Evolutionary conservation across 495 filamentous ascomycete genomes (phyloP).

Genomic region (Tuber calosporum): DNA sequence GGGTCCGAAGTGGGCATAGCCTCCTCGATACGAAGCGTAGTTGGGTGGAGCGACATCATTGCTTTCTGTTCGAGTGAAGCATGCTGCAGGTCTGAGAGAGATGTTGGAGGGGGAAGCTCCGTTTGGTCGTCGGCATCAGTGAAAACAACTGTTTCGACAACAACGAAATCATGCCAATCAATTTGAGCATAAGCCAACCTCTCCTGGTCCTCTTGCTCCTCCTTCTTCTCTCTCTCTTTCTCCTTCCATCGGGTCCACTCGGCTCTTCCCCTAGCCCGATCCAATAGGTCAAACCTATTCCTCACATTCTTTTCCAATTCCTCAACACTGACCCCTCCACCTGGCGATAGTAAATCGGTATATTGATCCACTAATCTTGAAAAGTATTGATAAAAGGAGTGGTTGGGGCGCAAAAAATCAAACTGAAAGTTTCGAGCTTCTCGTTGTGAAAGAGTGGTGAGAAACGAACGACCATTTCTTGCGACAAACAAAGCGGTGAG

Average conservation of each 20-base stretch:
- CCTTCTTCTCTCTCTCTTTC: conserved; percentile 77
- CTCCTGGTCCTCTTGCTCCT: conserved; percentile 81
- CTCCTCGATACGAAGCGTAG: conserved; percentile 83
- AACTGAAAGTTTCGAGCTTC: conserved; percentile 92
- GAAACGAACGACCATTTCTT: conserved; percentile 79
- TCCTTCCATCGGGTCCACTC: conserved; percentile 82
- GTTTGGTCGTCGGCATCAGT: conserved; percentile 79
- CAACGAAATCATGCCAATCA: conserved; percentile 96
- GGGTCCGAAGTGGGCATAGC: conserved; percentile 66
- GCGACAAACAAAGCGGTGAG: conserved; percentile 86
- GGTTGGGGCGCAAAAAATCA: conserved; percentile 91
- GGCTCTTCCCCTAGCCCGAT: conserved; percentile 71
- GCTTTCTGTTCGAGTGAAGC: conserved; percentile 93
- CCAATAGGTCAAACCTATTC: conserved; percentile 72
- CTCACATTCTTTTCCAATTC: conserved; percentile 70
- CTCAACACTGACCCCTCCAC: conserved; percentile 61
- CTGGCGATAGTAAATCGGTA: conserved; percentile 65
- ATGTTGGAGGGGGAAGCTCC: conserved; percentile 80
- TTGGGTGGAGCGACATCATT: conserved; percentile 66
- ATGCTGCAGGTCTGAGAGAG: conserved; percentile 81
- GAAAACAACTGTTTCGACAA: conserved; percentile 94
- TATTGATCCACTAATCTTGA: conserved; percentile 88
- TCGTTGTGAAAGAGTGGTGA: conserved; percentile 77
- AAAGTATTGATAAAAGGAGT: conserved; percentile 93
- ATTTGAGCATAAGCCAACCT: conserved; percentile 78